Conservation (phyloP, 1,284 basidiomycete species). For the Porodaedalea pini region DNA sequence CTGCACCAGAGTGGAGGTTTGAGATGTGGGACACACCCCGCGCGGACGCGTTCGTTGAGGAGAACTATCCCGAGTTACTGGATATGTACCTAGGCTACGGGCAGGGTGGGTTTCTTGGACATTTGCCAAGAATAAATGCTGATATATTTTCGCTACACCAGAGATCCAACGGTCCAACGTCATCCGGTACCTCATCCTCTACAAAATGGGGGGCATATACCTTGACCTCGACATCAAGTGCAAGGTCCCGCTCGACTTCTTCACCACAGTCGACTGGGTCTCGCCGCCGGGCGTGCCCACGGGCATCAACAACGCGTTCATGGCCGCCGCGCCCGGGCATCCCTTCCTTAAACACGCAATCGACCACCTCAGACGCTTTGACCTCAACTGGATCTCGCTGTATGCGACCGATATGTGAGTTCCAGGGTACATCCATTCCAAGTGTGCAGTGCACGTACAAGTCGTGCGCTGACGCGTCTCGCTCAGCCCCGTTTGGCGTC, state of each 20-base stretch:
- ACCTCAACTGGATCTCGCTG: constrained; percentile 11
- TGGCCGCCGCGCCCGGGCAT: constrained; percentile 3
- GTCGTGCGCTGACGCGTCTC: background rate
- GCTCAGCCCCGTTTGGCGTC: background rate
- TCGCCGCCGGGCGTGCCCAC: constrained; percentile 8
- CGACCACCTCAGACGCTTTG: constrained; percentile 2
- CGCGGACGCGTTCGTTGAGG: constrained; percentile 7
- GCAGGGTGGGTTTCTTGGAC: background rate
- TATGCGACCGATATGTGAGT: constrained; percentile 9
- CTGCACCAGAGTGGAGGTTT: constrained; percentile 6
- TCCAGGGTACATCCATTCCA: background rate
- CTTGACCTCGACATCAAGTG: constrained; percentile 10
- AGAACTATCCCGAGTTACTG: constrained; percentile 8
- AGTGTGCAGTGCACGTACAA: background rate
- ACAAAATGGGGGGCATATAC: constrained; percentile 12
- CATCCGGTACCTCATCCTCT: constrained; percentile 8
- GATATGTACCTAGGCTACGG: constrained; percentile 11
- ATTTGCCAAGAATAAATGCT: background rate
- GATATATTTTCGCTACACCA: background rate
- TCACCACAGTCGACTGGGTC: constrained; percentile 13
- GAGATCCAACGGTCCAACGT: constrained; percentile 15
- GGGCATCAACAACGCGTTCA: constrained; percentile 12
- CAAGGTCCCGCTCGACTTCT: constrained; percentile 9
- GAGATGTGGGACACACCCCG: constrained; percentile 10
- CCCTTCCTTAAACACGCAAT: constrained; percentile 13